Evolutionary conservation across 1,284 basidiomycete genomes (phyloP).

Genomic region (Leccinum fallax): DNA sequence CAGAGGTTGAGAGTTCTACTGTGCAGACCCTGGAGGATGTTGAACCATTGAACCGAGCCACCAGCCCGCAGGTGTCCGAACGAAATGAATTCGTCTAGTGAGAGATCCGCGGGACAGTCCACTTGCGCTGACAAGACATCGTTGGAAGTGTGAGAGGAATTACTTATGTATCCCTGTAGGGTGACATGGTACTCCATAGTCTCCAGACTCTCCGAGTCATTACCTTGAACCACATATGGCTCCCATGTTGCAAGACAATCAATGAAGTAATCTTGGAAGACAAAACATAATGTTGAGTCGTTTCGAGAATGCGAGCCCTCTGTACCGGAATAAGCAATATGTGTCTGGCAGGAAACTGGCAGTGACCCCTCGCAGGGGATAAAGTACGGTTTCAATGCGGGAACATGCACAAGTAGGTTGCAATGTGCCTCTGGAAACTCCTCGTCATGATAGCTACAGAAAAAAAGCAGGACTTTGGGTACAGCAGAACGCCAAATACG

Average conservation of each 20-base stretch:
- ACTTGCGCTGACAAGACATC: constrained; percentile 43
- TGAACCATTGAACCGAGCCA: constrained; percentile 46
- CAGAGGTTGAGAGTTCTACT: constrained; percentile 40
- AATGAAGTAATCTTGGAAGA: background rate
- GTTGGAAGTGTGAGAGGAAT: constrained; percentile 45
- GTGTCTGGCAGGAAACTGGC: constrained; percentile 30
- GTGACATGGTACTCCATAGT: no score
- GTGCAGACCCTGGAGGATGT: constrained; percentile 34
- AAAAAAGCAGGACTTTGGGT: no score
- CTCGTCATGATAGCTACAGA: no score
- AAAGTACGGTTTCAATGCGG: constrained; percentile 9
- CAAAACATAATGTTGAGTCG: constrained; percentile 33
- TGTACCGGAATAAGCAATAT: constrained; percentile 39
- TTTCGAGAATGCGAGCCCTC: constrained; percentile 39
- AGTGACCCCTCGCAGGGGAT: constrained; percentile 9
- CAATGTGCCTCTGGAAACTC: background rate
- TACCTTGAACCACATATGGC: no score
- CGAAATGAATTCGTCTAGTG: constrained; percentile 45
- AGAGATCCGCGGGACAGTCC: constrained; percentile 38
- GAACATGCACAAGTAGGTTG: constrained; percentile 11
- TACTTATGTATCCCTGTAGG: no score
- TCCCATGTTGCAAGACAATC: no score
- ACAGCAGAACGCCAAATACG: constrained; percentile 43
- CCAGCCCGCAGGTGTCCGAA: constrained; percentile 49
- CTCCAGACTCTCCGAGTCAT: no score